Conservation (phyloP, 331 rosid genomes). For the Arachis monticola region DNA sequence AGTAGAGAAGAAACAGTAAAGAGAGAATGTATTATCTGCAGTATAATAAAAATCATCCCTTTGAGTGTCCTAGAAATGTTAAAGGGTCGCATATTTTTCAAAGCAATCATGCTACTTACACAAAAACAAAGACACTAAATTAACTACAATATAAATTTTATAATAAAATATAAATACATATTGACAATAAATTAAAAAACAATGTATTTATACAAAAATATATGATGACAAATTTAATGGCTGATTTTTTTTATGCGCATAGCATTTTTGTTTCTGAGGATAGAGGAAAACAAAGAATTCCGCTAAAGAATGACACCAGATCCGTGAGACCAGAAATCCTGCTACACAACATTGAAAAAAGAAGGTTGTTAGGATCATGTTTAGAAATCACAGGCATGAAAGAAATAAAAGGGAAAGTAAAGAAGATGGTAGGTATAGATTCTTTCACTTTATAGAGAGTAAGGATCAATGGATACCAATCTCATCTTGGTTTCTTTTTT, state of each 20-base stretch:
- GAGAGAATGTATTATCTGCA: background rate
- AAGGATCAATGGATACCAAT: background rate
- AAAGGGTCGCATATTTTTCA: background rate
- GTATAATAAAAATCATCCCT: background rate
- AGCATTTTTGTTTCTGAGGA: background rate
- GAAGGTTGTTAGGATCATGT: slow-evolving; percentile 8
- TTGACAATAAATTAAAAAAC: too few species aligned
- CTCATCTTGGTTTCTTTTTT: too few species aligned
- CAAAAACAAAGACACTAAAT: too few species aligned
- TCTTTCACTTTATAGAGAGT: background rate
- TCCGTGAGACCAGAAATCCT: slow-evolving; percentile 13
- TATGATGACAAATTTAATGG: too few species aligned
- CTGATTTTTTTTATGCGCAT: too few species aligned
- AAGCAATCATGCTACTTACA: too few species aligned
- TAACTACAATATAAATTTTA: too few species aligned
- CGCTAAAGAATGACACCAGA: slow-evolving; percentile 17
- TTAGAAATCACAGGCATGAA: background rate
- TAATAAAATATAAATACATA: too few species aligned
- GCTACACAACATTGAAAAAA: slow-evolving; percentile 24
- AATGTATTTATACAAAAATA: too few species aligned
- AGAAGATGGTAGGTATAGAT: slow-evolving; percentile 19
- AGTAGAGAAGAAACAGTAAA: background rate
- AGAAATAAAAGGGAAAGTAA: background rate
- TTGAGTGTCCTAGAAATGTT: background rate
- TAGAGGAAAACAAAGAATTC: slow-evolving; percentile 15